Evolutionary conservation across 306 rosid genomes (phyloP), one percentile per base, ranked within the genome.

Genomic region (Quercus alba): DNA sequence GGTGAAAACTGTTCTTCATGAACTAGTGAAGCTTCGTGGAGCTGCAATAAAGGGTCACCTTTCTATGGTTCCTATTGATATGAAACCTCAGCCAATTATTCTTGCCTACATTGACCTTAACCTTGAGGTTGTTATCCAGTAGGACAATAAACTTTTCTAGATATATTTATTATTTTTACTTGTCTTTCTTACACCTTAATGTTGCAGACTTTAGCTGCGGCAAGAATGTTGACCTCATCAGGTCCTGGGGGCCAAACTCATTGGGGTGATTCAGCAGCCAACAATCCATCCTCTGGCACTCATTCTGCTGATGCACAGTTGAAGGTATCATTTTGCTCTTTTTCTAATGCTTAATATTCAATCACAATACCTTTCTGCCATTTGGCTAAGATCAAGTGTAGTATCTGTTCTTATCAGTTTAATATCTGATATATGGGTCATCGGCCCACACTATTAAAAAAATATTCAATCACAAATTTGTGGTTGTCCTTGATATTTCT

Each of bases 1-100:
- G 99, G 99, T 96, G 59, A 96, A 96, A 84, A 96, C 99, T 84
- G 97, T 93, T 82, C 89, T 96, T 38, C 99, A 96, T 78, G 99
- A 96, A 80, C 99, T 96, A 78, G 99, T 96, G 80, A 96, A 96
- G 92, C 98, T 96, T 80, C 94, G 98, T n/a, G 99, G 99, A 69
- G 97, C 98, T 62, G 94, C 98, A 68, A 92, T 96, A 46, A 96
- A 96, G 89, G 98, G 98, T 61, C 99, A 96, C 87, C 97, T 96
- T 61, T 96, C 99, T 41, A 96, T 93, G 99, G 97, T 96, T 93
- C 99, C 99, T 75, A 93, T 96, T 4, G 99, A 96, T 85, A 80
- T 95, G 76, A 96, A 96, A 84, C 97, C 99, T 51, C 98, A 96
- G 80, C 99, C 99, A 59, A 96, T 93, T 72, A 96, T 96, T 84